Evolutionary conservation across 768 basidiomycete species (phyloP), one percentile per base, ranked within the genome.

Genomic region (Termitomyces heimii): DNA sequence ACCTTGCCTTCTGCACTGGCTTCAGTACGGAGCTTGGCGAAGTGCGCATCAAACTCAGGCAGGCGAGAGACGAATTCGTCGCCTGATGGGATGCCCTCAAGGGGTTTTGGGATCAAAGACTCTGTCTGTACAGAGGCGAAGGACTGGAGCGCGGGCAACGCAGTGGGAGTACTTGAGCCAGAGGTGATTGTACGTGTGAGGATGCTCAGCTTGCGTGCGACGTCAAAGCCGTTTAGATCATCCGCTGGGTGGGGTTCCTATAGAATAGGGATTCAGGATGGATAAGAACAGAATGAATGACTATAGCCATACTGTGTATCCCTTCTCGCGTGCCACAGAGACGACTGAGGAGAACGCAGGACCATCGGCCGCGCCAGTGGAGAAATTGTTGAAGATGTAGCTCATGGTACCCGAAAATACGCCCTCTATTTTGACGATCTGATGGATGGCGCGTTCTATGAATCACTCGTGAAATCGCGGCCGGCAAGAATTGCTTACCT

Each of bases 311-410:
- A 95, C 94, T 20, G 97, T 99, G 73, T 95, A 99, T 1, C 97
- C 97, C 63, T 92, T 91, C 66, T 91, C 89, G 48, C 92, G 87
- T 5, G 97, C 97, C 37, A 85, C 71, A 57, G 82, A 82, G 55
- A 99, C 96, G 35, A 98, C 87, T 26, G 91, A 86, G 5, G 94
- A 96, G 74, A 99, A 98, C 29, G 75, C 74, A 1, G 87, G 86
- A 0, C 88, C 88, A 49, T 82, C 81, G 5, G 84, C 73, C 46
- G 80, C 78, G 1, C 83, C 85, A 4, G 84, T 86, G 2, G 91
- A 87, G 75, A 94, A 92, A 60, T 94, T 86, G 75, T 98, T 98
- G 81, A 99, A 99, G 75, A 99, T 98, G 76, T 98, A 99, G 68
- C 89, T 93, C 80, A 99, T 84, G 3, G 97, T 99, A 9, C 97